Base-by-base conservation (phyloP, 495 filamentous ascomycete species). In the Hypomontagnella submonticulosa region DNA sequence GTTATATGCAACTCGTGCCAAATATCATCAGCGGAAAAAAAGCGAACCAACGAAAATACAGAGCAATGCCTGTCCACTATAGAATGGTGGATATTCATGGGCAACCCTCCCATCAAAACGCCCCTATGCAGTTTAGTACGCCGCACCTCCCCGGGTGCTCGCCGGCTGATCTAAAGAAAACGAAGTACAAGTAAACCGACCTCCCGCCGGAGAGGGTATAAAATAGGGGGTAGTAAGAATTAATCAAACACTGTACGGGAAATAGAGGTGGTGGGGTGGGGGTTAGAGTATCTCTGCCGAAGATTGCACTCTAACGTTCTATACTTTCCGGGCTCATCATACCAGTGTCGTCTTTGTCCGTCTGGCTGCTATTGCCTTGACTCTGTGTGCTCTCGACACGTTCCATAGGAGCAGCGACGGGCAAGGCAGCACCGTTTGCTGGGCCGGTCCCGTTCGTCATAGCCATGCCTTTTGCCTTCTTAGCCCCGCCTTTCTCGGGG, bases 311-410 rank as follows among this genome's bases (percentile, higher is more conserved):
- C 47, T 69, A 71, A 40, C 65, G 79, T 67, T 85, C 82, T 49
- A 89, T 81, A 67, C 85, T 88, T 72, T 89, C 86, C 6, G 87
- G 87, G 63, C 85, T 88, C 83, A 89, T 89, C 83, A 88, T 88
- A 13, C 85, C 85, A 40, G 76, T 77, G 36, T 81, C 83, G 32
- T 80, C 83, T 52, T 85, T 85, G 46, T 86, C 84, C 27, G 80
- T 84, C 57, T 84, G 80, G 37, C 76, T 80, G 36, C 80, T 79
- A 33, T 79, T 81, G 19, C 73, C 78, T 69, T 83, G 82, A 27
- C 81, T 83, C 66, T 84, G 81, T 49, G 75, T 77, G 56, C 82
- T 83, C 41, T 80, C 80, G 44, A 76, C 77, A 16, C 80, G 73
- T 57, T 83, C 81, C 82, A 83, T 83, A 10, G 74, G 55, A 19